phyloP scores from a whole-genome alignment of 345 rosid genomes.

The Ailanthus altissimus region DNA sequence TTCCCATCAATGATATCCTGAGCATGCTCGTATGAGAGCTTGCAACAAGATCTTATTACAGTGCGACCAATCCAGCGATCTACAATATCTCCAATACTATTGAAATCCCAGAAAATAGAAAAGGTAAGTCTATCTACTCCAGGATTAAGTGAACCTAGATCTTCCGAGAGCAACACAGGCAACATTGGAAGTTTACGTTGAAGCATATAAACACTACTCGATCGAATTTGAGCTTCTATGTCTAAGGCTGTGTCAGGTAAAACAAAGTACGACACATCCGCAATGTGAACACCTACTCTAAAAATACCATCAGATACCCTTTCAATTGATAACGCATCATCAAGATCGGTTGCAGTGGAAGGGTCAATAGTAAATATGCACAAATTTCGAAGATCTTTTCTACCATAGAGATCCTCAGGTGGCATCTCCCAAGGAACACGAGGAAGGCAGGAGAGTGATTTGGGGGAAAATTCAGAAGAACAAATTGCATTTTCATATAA shows the following conservation, averaged over 20 bases:
- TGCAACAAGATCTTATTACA: conserved; percentile 78
- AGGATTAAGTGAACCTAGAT: conserved; percentile 74
- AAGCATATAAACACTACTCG: conserved; percentile 77
- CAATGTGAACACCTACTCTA: conserved; percentile 91
- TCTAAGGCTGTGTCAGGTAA: conserved; percentile 78
- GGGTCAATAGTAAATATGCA: conserved; percentile 84
- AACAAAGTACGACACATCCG: conserved; percentile 86
- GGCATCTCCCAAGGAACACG: conserved; percentile 74
- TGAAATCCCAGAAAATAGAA: conserved; percentile 81
- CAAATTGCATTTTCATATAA: conserved; percentile 63
- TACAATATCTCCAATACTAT: conserved; percentile 51
- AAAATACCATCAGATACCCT: conserved; percentile 48
- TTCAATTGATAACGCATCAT: conserved; percentile 89
- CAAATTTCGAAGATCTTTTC: conserved; percentile 70
- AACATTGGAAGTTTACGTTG: conserved; percentile 72
- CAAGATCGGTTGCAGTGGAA: conserved; percentile 74
- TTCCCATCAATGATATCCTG: conserved; percentile 61
- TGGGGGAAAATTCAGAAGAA: conserved; percentile 63
- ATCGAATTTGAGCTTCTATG: conserved; percentile 72
- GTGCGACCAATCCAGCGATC: conserved; percentile 84
- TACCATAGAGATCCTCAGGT: conserved; percentile 47
- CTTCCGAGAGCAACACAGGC: conserved; percentile 74
- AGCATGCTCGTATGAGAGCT: conserved; percentile 81
- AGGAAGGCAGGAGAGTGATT: conserved; percentile 67
- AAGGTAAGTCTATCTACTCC: conserved; percentile 85